A percentile compares a stretch with the other conserved stretches of the same genome.
These are phyloP conservation scores for Venturiaceae sp. DNA, from an alignment of 2,329 filamentous ascomycete species.

Conservation along the genomic window DNA sequence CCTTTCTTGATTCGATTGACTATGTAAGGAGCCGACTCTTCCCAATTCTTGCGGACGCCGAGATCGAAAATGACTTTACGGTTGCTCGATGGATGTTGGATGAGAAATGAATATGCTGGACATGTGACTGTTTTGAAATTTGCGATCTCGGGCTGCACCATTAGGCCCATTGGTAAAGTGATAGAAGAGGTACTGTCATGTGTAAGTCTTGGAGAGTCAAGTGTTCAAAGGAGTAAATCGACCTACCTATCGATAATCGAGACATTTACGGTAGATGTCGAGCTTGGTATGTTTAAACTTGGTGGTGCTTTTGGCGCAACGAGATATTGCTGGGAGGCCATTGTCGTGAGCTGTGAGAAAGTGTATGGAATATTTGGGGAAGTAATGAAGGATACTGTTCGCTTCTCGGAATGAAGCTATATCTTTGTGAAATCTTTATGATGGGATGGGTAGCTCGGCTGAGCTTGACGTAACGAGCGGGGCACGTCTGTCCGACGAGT, in stretches of 20 bases:
- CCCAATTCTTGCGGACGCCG: slow-evolving; percentile 35
- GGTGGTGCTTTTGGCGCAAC: slow-evolving; percentile 1
- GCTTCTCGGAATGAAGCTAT: neutral
- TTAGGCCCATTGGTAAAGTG: slow-evolving; percentile 11
- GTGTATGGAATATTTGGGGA: too few relatives aligned
- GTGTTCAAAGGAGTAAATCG: neutral
- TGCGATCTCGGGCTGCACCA: slow-evolving; percentile 29
- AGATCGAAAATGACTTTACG: slow-evolving; percentile 37
- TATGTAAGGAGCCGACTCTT: slow-evolving; percentile 25
- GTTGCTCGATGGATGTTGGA: slow-evolving; percentile 33
- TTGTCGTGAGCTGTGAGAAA: too few relatives aligned
- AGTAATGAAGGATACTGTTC: too few relatives aligned
- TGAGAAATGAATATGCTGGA: slow-evolving; percentile 37
- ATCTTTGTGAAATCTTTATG: neutral
- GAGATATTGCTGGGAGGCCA: neutral
- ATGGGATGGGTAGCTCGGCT: neutral
- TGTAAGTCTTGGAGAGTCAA: neutral
- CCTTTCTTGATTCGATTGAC: slow-evolving; percentile 15
- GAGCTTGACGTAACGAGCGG: neutral
- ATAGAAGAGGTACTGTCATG: neutral
- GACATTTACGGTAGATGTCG: slow-evolving; percentile 1
- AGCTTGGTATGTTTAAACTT: neutral
- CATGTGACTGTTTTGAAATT: slow-evolving; percentile 25
- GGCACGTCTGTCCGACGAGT: neutral
- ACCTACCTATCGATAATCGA: slow-evolving; percentile 7